Evolutionary conservation across 176 grass and related monocot genomes (phyloP).

Genomic region (Oryza australiensis): DNA sequence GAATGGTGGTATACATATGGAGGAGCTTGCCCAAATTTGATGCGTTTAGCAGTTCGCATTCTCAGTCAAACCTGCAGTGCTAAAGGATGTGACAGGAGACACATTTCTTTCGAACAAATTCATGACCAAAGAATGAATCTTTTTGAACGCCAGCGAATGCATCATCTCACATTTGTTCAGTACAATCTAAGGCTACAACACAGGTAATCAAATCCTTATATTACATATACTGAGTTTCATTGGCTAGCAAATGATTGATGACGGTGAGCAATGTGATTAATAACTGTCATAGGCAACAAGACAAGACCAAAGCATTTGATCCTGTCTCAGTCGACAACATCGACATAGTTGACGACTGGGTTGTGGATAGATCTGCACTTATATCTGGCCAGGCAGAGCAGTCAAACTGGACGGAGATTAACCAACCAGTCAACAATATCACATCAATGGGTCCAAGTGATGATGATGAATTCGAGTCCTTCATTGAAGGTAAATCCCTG

Average conservation of each 20-base stretch:
- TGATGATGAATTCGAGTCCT: slow-evolving; percentile 73
- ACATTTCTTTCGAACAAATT: slow-evolving; percentile 72
- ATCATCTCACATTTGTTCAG: slow-evolving; percentile 82
- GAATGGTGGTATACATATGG: slow-evolving; percentile 96
- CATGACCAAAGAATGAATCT: slow-evolving; percentile 77
- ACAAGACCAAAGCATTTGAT: slow-evolving; percentile 63
- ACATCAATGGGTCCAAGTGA: slow-evolving; percentile 42
- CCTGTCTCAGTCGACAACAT: slow-evolving; percentile 73
- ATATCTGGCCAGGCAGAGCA: slow-evolving; percentile 45
- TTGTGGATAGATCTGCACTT: slow-evolving; percentile 58
- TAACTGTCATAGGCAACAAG: slow-evolving; percentile 54
- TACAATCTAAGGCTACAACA: slow-evolving; percentile 86
- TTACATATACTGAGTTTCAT: background rate
- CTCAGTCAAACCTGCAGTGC: slow-evolving; percentile 92
- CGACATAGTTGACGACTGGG: slow-evolving; percentile 82
- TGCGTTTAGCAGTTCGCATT: slow-evolving; percentile 68
- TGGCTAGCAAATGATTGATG: background rate
- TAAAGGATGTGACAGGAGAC: slow-evolving; percentile 60
- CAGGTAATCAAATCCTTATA: slow-evolving; percentile 49
- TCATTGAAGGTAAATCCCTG: slow-evolving; percentile 64
- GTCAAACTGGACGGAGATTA: slow-evolving; percentile 74
- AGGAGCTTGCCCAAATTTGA: slow-evolving; percentile 80
- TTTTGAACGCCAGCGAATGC: slow-evolving; percentile 74
- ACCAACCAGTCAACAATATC: slow-evolving; percentile 44
- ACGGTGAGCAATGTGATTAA: background rate